Evolutionary conservation across 2,329 filamentous ascomycete genomes (phyloP).

Genomic region (Stagonosporopsis tanaceti): DNA sequence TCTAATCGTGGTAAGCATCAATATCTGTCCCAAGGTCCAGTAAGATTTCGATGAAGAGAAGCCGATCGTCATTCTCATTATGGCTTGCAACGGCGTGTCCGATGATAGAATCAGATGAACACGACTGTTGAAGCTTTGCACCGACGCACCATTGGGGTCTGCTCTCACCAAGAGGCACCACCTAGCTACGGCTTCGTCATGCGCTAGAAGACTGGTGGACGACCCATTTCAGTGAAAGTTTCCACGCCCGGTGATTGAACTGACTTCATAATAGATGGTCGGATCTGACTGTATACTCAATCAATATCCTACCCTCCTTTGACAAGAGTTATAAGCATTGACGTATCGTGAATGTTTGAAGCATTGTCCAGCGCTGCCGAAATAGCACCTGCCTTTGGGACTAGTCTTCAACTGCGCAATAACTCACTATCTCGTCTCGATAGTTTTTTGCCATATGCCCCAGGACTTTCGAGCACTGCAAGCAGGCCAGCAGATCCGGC

Average conservation of each 20-base stretch:
- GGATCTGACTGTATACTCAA: neutral
- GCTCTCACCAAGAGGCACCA: neutral
- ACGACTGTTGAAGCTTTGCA: neutral
- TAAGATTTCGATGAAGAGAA: neutral
- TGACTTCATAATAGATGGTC: neutral
- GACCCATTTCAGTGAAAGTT: neutral
- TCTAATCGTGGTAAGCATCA: too few relatives aligned
- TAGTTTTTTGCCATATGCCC: too few relatives aligned
- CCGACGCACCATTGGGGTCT: neutral
- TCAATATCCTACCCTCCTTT: neutral
- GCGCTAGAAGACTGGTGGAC: neutral
- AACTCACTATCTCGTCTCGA: neutral
- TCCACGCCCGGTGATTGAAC: neutral
- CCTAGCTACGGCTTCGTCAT: neutral
- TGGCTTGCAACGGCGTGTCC: neutral
- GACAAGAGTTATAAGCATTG: neutral
- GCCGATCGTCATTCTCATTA: neutral
- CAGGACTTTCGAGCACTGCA: too few relatives aligned
- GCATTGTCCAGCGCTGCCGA: neutral
- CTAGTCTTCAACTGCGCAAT: neutral
- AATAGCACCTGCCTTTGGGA: neutral
- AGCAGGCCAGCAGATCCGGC: too few relatives aligned
- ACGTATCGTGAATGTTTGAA: neutral
- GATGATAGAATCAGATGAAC: neutral
- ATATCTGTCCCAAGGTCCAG: neutral